Evolutionary conservation across 2,329 filamentous ascomycete genomes (phyloP), one percentile per base, ranked within the genome.

Genomic region (Fusarium sp.): DNA sequence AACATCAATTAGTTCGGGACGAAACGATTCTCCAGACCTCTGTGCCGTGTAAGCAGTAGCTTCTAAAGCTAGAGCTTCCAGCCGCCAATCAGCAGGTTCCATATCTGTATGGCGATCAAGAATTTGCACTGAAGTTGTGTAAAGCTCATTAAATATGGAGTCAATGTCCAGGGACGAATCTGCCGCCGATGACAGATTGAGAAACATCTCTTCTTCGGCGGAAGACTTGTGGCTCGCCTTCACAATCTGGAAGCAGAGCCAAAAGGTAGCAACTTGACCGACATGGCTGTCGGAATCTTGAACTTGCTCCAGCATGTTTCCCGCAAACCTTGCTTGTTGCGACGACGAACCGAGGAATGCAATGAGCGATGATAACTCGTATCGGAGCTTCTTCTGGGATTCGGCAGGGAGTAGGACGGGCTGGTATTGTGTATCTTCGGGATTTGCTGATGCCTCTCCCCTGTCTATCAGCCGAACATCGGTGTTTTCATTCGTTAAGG

Each of bases 1-100:
- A 0, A 94, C 89, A 72, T 99, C 96, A 51, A 97, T 93, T 11
- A 99, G 85, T 76, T 98, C 95, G 4, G 89, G 87, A 4, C 92
- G 89, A 77, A 97, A 99, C 0, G 87, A 86, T 52, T 85, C 76
- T 20, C 88, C 86, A 37, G 91, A 83, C 18, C 87, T 87, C 28
- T 86, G 83, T 4, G 95, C 92, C 65, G 93, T 90, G 57, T 95
- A 87, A 1, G 94, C 90, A 8, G 94, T 84, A 3, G 91, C 87
- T 77, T 98, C 95, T 3, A 99, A 80, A 1, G 94, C 91, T 34
- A 97, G 85, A 2, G 93, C 92, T 76, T 91, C 87, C 20, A 93
- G 78, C 33, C 90, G 88, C 91, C 92, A 94, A 74, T 96, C 90
- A 1, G 75, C 58, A 2, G 82, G 78, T 11, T 80, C 77, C 2